Conservation (phyloP, 163 green algal genomes). For the Scenedesmus sp. region DNA sequence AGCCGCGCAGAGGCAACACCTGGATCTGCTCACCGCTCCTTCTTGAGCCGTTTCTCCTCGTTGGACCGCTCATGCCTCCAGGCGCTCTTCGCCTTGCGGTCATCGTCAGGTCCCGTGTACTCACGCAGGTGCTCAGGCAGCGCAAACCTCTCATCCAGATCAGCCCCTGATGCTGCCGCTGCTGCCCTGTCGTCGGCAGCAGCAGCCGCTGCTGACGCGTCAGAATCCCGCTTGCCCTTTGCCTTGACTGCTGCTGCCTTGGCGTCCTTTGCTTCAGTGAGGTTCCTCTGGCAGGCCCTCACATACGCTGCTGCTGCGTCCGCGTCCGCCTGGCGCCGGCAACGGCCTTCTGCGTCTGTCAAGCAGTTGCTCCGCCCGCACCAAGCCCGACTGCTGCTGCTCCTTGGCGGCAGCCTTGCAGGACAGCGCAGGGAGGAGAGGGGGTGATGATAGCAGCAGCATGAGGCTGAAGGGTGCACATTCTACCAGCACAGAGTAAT, state of each 20-base stretch:
- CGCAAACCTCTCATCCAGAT: conserved; percentile 45
- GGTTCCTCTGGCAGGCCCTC: not conserved
- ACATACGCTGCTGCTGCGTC: conserved; percentile 25
- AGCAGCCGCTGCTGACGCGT: not conserved
- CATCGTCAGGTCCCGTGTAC: conserved; percentile 26
- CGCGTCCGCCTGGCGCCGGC: not conserved
- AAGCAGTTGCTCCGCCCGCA: conserved; percentile 25
- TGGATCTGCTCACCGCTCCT: conserved; percentile 31
- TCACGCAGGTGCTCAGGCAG: conserved; percentile 32
- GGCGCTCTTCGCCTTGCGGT: conserved; percentile 41
- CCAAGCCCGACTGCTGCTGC: conserved; percentile 23
- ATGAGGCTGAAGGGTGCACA: not conserved
- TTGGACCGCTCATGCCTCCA: conserved; percentile 32
- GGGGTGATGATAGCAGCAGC: not conserved
- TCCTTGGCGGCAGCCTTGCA: not conserved
- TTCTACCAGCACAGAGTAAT: too few relatives aligned
- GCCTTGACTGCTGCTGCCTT: conserved; percentile 4
- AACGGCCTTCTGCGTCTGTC: conserved; percentile 29
- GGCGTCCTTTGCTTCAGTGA: conserved; percentile 22
- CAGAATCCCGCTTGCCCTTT: conserved; percentile 5
- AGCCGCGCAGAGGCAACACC: not conserved
- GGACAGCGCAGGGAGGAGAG: not conserved
- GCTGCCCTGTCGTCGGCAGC: conserved; percentile 2
- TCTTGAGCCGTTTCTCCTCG: conserved; percentile 40
- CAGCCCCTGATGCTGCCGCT: not conserved